Evolutionary conservation across 345 rosid species (phyloP), one percentile per base, ranked within the genome.

Genomic region (Stellera chamaejasme): DNA sequence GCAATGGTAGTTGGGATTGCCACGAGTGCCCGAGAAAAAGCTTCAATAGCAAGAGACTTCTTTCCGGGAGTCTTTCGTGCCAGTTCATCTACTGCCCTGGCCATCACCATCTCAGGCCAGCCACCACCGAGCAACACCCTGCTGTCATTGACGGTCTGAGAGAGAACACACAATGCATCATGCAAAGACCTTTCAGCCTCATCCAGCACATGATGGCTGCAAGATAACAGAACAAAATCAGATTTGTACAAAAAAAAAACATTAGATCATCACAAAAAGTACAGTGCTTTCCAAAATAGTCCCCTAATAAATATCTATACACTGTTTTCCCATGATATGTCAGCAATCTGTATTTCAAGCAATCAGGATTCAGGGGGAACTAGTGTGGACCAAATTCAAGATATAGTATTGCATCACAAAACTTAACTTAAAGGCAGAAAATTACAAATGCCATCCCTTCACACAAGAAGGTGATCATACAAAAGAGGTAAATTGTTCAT

Each of bases 41-140:
- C 97, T 73, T 93, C 99, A 26, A 89, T 84, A 10, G 99, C 99
- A 73, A 77, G 99, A 2, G 99, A 87, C 69, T 75, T 93, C 75
- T 93, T 93, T 72, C 99, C 99, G 45, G 99, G 88, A 43, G 99
- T 89, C 66, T 76, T 83, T 2, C 92, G 81, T 46, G 99, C 99
- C 52, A 93, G 81, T 73, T 89, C 91, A 71, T 93, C 96, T 46
- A 93, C 99, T 58, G 79, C 99, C 80, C 84, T 89, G 12, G 99
- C 94, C 99, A 87, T 93, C 51, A 87, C 78, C 99, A 93, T 89
- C 86, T 93, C 99, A 14, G 99, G 99, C 97, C 99, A 93, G 66
- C 99, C 99, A 59, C 99, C 99, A 59, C 99, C 99, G 27, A 87
- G 86, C 62, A 93, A 67, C 25, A 93, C 97, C 69, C 99, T 76